phyloP scores from a whole-genome alignment of 2,329 filamentous ascomycete genomes.

The Hortaea sp. region DNA sequence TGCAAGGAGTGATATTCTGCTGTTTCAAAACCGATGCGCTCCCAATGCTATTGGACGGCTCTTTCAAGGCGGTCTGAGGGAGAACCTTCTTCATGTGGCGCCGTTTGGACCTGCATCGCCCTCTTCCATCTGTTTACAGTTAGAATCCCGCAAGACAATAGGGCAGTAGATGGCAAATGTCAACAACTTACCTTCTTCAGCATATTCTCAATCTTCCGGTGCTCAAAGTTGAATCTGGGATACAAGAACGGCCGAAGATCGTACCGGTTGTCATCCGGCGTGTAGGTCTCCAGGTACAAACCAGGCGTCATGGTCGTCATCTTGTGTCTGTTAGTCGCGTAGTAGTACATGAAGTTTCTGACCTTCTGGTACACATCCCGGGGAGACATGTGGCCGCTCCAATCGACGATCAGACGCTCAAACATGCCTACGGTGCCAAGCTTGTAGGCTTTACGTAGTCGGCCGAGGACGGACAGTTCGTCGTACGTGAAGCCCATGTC shows the following conservation, averaged over 20 bases:
- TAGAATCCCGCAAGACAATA: background rate
- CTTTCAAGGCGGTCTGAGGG: too few species aligned
- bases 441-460: conserved; percentile 45
- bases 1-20: background rate
- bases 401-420: conserved; percentile 41
- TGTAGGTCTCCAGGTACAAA: conserved; percentile 45
- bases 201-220: conserved; percentile 40
- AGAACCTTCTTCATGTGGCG: background rate
- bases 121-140: conserved; percentile 27
- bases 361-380: conserved; percentile 30
- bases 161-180: background rate
- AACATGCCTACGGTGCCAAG: conserved; percentile 47
- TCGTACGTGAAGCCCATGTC: conserved; percentile 47
- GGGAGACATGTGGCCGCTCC: conserved; percentile 30
- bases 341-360: conserved; percentile 43
- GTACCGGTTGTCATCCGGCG: conserved; percentile 41
- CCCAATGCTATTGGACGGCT: background rate
- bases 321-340: conserved; percentile 57
- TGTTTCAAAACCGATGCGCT: background rate
- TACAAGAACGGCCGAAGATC: conserved; percentile 50
- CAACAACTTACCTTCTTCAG: conserved; percentile 29
- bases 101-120: conserved; percentile 10
- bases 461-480: conserved; percentile 44
- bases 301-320: conserved; percentile 50
- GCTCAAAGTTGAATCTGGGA: conserved; percentile 36